Base-by-base conservation (phyloP, 2,329 filamentous ascomycete genomes). In the Thermoascus crustaceus region DNA sequence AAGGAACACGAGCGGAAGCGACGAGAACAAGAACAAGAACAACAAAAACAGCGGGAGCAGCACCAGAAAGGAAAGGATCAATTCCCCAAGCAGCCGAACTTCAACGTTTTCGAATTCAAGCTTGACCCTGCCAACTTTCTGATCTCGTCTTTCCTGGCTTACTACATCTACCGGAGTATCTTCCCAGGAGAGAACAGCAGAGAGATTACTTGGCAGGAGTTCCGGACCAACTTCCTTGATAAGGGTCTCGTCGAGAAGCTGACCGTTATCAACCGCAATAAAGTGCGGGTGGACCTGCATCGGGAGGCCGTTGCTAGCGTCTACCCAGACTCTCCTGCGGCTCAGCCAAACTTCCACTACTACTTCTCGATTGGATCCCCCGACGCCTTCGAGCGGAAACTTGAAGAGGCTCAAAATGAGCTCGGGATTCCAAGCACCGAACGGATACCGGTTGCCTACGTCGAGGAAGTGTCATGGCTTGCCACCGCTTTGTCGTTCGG, bases 171-270 rank as follows among this genome's bases (percentile, higher is more conserved):
- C 59, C 68, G 73, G 37, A 69, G 75, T 44, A 65, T 89, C 38
- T 72, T 85, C 39, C 80, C 80, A 3, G 72, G 73, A 13, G 79
- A 83, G 44, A 72, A 70, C 43, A 71, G 67, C 37, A 71, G 78
- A 53, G 89, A 98, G 57, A 95, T 98, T 40, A 96, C 91, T 37
- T 98, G 87, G 85, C 88, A 98, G 64, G 91, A 98, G 65, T 85
- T 98, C 66, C 74, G 85, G 44, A 88, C 78, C 49, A 91, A 86
- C 20, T 96, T 94, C 71, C 71, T 98, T 41, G 87, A 95, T 64
- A 95, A 94, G 70, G 91, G 91, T 5, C 73, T 98, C 16, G 88
- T 98, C 13, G 85, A 95, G 66, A 95, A 88, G 68, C 73, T 98
- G 48, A 80, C 80, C 11, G 80, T 94, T 21, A 75, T 94, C 34